Evolutionary conservation across 2,329 filamentous ascomycete genomes (phyloP).

Genomic region (Talaromyces albobiverticillius): DNA sequence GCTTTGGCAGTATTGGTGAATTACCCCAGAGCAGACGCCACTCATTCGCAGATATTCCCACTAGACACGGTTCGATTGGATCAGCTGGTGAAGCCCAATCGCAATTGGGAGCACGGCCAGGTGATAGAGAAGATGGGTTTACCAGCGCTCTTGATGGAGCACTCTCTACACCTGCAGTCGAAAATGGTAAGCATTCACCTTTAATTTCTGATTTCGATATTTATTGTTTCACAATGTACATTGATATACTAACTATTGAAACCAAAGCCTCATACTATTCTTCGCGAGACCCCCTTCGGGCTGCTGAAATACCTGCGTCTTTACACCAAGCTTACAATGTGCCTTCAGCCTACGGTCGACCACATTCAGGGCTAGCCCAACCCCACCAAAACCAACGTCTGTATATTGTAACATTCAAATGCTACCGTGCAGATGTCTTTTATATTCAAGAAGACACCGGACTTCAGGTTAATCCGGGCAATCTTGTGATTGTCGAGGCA

Average conservation of each 20-base stretch:
- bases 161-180: slow-evolving; percentile 35
- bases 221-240: slow-evolving; percentile 13
- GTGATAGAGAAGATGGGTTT: slow-evolving; percentile 37
- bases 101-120: slow-evolving; percentile 20
- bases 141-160: slow-evolving; percentile 34
- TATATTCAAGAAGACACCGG: slow-evolving; percentile 96
- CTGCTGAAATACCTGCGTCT: slow-evolving; percentile 33
- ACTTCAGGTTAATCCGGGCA: slow-evolving; percentile 82
- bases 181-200: slow-evolving; percentile 43
- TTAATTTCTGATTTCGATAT: too few species aligned
- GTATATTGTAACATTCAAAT: slow-evolving; percentile 95
- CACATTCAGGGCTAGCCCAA: slow-evolving; percentile 33
- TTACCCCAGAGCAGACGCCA: slow-evolving; percentile 50
- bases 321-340: slow-evolving; percentile 40
- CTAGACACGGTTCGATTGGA: slow-evolving; percentile 44
- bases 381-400: slow-evolving; percentile 41
- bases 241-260: slow-evolving; percentile 39
- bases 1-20: slow-evolving; percentile 46
- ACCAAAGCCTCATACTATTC: slow-evolving; percentile 45
- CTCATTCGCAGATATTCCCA: slow-evolving; percentile 51
- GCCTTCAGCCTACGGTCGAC: slow-evolving; percentile 36
- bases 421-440: slow-evolving; percentile 89
- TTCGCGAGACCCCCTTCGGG: slow-evolving; percentile 35
- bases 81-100: slow-evolving; percentile 33
- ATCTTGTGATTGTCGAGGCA: slow-evolving; percentile 95